Evolutionary conservation across 805 yeast species (phyloP).

Genomic region (Suhomyces sp.): DNA sequence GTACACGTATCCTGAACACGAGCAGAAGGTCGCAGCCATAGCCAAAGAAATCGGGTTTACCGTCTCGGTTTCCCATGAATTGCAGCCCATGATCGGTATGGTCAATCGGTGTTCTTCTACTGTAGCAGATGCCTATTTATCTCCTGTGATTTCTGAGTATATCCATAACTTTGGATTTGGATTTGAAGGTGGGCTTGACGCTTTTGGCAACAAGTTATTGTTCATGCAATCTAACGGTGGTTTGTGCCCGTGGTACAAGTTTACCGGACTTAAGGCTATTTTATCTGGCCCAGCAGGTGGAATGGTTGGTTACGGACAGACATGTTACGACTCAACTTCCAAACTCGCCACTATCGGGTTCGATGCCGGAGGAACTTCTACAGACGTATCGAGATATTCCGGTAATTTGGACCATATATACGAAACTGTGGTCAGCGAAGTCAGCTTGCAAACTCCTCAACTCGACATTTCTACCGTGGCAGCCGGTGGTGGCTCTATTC

Average conservation of each 20-base stretch:
- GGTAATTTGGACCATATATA: constrained; percentile 42
- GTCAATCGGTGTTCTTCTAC: constrained; percentile 42
- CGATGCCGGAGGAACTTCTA: constrained; percentile 47
- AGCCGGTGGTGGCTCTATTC: constrained; percentile 46
- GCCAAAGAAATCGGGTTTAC: constrained; percentile 37
- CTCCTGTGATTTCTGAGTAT: constrained; percentile 37
- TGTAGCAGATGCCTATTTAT: constrained; percentile 43
- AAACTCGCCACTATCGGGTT: constrained; percentile 36
- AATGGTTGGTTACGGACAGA: constrained; percentile 86
- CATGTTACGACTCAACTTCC: constrained; percentile 53
- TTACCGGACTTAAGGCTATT: constrained; percentile 85
- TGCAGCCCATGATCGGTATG: constrained; percentile 45
- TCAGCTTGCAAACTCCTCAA: constrained; percentile 44
- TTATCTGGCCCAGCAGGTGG: constrained; percentile 98
- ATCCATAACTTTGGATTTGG: constrained; percentile 37
- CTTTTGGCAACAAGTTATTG: constrained; percentile 54
- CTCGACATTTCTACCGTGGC: constrained; percentile 44
- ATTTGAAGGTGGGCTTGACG: constrained; percentile 37
- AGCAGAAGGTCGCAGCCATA: constrained; percentile 30
- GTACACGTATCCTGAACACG: constrained; percentile 41
- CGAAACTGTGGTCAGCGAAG: constrained; percentile 45
- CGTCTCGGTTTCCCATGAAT: constrained; percentile 37
- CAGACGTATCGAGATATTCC: constrained; percentile 42
- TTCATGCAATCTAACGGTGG: constrained; percentile 99
- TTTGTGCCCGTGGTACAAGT: constrained; percentile 74